Evolutionary conservation across 768 basidiomycete genomes (phyloP).

Genomic region (Boletus sp.): DNA sequence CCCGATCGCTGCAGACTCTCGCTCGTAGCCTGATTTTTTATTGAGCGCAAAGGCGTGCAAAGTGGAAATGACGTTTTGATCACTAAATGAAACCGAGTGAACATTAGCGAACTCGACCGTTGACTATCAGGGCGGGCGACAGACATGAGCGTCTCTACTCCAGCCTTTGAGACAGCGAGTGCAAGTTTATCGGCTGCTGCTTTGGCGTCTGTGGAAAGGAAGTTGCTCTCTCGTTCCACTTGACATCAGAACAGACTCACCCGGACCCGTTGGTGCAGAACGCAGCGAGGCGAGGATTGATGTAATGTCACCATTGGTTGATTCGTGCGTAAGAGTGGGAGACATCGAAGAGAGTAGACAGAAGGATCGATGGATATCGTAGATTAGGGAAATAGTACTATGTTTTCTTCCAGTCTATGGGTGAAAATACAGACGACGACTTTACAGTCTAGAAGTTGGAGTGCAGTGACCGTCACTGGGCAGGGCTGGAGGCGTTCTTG

Average conservation of each 20-base stretch:
- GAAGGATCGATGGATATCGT: constrained; percentile 19
- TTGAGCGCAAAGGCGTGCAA: constrained; percentile 72
- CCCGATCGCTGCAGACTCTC: constrained; percentile 82
- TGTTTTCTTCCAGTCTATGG: constrained; percentile 20
- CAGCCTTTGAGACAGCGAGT: constrained; percentile 62
- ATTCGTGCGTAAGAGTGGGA: constrained; percentile 49
- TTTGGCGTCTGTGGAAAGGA: constrained; percentile 64
- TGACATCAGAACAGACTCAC: constrained; percentile 31
- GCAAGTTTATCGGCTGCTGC: constrained; percentile 80
- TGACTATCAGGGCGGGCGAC: constrained; percentile 19
- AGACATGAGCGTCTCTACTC: constrained; percentile 61
- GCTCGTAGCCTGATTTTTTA: constrained; percentile 86
- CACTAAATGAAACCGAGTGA: constrained; percentile 39
- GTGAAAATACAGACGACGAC: constrained; percentile 3
- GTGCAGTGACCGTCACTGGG: neutral
- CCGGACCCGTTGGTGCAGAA: constrained; percentile 61
- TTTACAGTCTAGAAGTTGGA: constrained; percentile 17
- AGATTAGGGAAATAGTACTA: constrained; percentile 20
- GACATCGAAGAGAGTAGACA: constrained; percentile 40
- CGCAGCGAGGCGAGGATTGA: constrained; percentile 46
- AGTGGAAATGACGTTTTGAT: constrained; percentile 58
- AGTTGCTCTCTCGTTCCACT: neutral
- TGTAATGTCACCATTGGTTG: constrained; percentile 43
- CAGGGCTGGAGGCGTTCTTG: constrained; percentile 1
- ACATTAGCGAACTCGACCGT: constrained; percentile 14